Percentiles rank a stretch among this genome's conserved stretches.
Conservation (phyloP, 192 early-diverging fungal genomes). For the Gamsiella multidivaricata region DNA sequence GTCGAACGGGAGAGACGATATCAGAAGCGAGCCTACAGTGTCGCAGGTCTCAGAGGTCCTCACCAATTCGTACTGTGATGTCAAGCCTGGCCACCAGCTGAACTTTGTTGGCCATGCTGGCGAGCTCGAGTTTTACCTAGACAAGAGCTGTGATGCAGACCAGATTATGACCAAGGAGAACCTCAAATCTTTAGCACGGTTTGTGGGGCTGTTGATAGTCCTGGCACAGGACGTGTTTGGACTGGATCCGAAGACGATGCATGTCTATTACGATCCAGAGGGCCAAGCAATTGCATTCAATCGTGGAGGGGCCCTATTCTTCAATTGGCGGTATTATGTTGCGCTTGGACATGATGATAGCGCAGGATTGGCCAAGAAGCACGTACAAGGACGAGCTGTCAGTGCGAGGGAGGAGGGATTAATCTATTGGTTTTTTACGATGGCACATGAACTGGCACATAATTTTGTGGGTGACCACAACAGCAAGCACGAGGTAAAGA, state of each 20-base stretch:
- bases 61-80: constrained; percentile 62
- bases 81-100: constrained; percentile 60
- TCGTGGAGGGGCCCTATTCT: constrained; percentile 77
- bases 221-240: constrained; percentile 71
- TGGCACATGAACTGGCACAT: constrained; percentile 87
- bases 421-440: constrained; percentile 88
- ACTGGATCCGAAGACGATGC: constrained; percentile 64
- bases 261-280: constrained; percentile 81
- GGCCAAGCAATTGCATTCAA: constrained; percentile 87
- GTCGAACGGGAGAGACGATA: constrained; percentile 42
- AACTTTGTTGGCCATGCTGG: constrained; percentile 53
- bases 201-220: constrained; percentile 55
- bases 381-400: constrained; percentile 32
- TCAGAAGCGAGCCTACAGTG: constrained; percentile 27
- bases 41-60: constrained; percentile 37
- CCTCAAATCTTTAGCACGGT: constrained; percentile 42
- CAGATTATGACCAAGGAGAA: constrained; percentile 54
- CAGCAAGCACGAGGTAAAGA: constrained; percentile 72
- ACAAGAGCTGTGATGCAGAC: constrained; percentile 51
- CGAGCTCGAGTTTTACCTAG: constrained; percentile 52
- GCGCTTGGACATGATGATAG: constrained; percentile 67
- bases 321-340: constrained; percentile 85
- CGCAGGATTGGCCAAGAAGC: constrained; percentile 6
- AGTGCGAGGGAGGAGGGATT: constrained; percentile 50
- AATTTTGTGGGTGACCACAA: constrained; percentile 78